These are phyloP conservation scores for Pinus tabuliformis DNA, from an alignment of 75 land plant genomes.

Conservation along the genomic window DNA sequence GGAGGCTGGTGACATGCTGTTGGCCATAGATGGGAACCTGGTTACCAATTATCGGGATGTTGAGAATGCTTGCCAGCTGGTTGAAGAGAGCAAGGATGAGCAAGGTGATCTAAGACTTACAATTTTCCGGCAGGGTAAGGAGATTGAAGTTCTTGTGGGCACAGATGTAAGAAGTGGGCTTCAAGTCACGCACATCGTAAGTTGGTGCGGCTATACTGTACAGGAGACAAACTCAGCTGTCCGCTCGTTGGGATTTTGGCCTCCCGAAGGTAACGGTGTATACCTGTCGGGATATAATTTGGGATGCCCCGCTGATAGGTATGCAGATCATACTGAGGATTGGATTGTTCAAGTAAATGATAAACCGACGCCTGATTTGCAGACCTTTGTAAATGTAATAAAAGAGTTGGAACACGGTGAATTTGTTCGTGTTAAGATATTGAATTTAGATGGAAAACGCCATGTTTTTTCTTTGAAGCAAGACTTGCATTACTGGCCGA, in stretches of 20 bases:
- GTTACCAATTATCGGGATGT: constrained; percentile 78
- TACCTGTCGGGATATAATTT: constrained; percentile 83
- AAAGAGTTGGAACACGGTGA: constrained; percentile 70
- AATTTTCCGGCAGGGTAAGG: constrained; percentile 56
- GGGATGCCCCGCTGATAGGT: constrained; percentile 84
- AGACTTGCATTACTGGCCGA: constrained; percentile 93
- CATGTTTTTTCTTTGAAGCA: constrained; percentile 83
- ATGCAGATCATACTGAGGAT: constrained; percentile 76
- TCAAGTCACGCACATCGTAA: constrained; percentile 67
- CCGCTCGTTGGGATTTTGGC: constrained; percentile 85
- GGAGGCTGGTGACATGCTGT: constrained; percentile 85
- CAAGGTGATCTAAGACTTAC: constrained; percentile 53
- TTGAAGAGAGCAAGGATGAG: constrained; percentile 16
- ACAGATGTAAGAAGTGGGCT: constrained; percentile 83
- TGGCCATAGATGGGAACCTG: constrained; percentile 72
- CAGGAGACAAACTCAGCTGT: constrained; percentile 87
- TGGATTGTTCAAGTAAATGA: constrained; percentile 96
- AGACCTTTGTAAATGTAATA: constrained; percentile 65
- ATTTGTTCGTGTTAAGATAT: constrained; percentile 77
- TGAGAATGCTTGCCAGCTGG: constrained; percentile 62
- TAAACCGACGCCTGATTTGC: constrained; percentile 65
- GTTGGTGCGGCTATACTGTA: constrained; percentile 78
- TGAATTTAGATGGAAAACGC: constrained; percentile 83
- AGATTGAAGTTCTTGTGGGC: constrained; percentile 61
- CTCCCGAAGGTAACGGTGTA: constrained; percentile 87